Evolutionary conservation across 345 rosid genomes (phyloP), one percentile per base, ranked within the genome.

Genomic region (Pistacia atlantica): DNA sequence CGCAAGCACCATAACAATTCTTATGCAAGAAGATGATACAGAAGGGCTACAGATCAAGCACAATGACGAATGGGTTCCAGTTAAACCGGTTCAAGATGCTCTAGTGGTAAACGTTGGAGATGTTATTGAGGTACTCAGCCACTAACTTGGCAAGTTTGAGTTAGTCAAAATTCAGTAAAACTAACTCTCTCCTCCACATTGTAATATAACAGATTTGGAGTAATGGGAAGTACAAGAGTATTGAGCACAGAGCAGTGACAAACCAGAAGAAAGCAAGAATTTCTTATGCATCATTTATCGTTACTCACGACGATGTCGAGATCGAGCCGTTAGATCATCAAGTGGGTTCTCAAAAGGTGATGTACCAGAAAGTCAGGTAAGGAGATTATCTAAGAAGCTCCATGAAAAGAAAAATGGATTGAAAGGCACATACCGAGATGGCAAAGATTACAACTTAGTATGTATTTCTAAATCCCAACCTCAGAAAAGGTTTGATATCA

Each of bases 101-200:
- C 71, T 73, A 1, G 84, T 78, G 1, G 80, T 78, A 7, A 82
- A 82, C 4, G 71, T 83, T 9, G 80, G 84, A 18, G 84, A 80
- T 66, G 80, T 71, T 8, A 16, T 83, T 13, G 80, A 83, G 82
- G 82, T 80, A 63, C n/a, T 3, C 2, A 8, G 58, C 20, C 33
- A 37, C 20, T 35, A 33, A 63, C 54, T 72, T 11, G 37, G 22
- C 55, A 59, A 59, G 4, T 11, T 63, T 11, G 10, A 0, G n/a
- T 28, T 9, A 1, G 14, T 11, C 55, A 31, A 31, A 31, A 31
- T 31, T 1, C 33, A 31, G 0, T 2, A 0, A 31, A 22, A 1
- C 20, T 48, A 18, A 75, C 42, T 16, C 4, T 31, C 46, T 61
- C 60, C 17, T 38, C 6, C 35, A 5, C 25, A 18, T 8, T 77